Base-by-base conservation (phyloP, 2,329 filamentous ascomycete species). In the Cercospora sesami region DNA sequence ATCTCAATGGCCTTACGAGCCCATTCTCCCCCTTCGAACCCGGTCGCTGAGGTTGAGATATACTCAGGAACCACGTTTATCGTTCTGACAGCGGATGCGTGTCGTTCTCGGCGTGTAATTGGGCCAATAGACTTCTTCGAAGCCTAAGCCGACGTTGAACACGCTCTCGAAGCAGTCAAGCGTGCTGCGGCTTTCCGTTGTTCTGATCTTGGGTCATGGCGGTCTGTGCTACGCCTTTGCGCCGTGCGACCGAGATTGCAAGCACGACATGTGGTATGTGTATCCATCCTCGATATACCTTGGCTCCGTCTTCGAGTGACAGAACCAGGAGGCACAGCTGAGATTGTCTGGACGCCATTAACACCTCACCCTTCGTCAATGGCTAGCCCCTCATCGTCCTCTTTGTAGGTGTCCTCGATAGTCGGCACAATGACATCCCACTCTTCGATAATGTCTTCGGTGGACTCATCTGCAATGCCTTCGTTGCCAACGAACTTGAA, bases 401-500 rank as follows among this genome's bases (percentile, higher is more conserved):
- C 73, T 12, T 69, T 74, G 65, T 77, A 77, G 7, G 68, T 73
- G 58, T 77, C 76, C 65, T 78, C 77, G 69, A 78, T 69, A 16
- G 69, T 75, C 42, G 77, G 76, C 65, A 78, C 67, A 26, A 72
- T 62, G 4, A 79, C 77, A 69, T 78, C 75, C 77, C 77, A 79
- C 60, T 72, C 65, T 33, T 74, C 73, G 12, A 69, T 71, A 33
- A 62, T 70, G 48, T 69, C 68, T 31, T 45, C 42, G 10, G 63
- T 67, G 55, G 73, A 71, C 30, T 68, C 68, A 14, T 74, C 72
- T 42, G 23, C 51, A 9, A 65, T 68, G 57, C 72, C 72, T 21
- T 69, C 67, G 10, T 73, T 71, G 55, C 53, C 42, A 36, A 55
- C 61, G 65, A 79, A 79, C 58, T 76, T 78, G 71, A 79, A 79